These are phyloP conservation scores for Globisporangium spiculum DNA, from an alignment of 352 stramenopile species.

Conservation along the genomic window DNA sequence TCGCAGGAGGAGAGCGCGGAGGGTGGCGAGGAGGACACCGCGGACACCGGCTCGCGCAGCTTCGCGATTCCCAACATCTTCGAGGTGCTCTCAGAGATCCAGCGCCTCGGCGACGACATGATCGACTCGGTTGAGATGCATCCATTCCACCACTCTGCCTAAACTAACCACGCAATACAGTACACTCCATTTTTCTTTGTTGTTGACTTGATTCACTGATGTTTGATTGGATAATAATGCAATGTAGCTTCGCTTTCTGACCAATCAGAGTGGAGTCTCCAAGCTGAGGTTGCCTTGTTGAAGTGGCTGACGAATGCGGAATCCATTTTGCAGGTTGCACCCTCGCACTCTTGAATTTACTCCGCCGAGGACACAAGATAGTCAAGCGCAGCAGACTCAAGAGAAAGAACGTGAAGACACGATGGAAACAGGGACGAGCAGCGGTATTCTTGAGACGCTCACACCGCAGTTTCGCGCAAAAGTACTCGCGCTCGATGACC, in stretches of 20 bases:
- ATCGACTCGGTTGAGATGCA: slow-evolving; percentile 48
- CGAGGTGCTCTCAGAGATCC: slow-evolving; percentile 74
- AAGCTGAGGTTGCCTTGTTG: background rate
- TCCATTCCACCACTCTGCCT: slow-evolving; percentile 31
- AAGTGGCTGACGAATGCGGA: background rate
- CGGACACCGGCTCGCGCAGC: slow-evolving; percentile 21
- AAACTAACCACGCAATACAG: slow-evolving; percentile 6
- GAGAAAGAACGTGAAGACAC: background rate
- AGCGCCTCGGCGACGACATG: slow-evolving; percentile 63
- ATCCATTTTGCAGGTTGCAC: background rate
- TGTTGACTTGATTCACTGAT: too few species aligned
- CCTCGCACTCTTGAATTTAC: background rate
- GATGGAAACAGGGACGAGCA: background rate
- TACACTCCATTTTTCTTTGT: slow-evolving; percentile 6
- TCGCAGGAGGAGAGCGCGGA: slow-evolving; percentile 10
- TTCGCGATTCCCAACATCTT: slow-evolving; percentile 75
- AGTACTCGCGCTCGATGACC: slow-evolving; percentile 1
- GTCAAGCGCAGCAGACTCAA: background rate
- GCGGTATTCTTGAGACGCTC: background rate
- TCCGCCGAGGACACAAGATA: background rate
- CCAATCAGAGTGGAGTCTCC: background rate
- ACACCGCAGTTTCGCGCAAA: background rate
- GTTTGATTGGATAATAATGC: background rate
- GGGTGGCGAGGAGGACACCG: slow-evolving; percentile 24
- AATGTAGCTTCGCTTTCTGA: background rate